Base-by-base conservation (phyloP, 352 stramenopile species). In the Pythium periplocum region DNA sequence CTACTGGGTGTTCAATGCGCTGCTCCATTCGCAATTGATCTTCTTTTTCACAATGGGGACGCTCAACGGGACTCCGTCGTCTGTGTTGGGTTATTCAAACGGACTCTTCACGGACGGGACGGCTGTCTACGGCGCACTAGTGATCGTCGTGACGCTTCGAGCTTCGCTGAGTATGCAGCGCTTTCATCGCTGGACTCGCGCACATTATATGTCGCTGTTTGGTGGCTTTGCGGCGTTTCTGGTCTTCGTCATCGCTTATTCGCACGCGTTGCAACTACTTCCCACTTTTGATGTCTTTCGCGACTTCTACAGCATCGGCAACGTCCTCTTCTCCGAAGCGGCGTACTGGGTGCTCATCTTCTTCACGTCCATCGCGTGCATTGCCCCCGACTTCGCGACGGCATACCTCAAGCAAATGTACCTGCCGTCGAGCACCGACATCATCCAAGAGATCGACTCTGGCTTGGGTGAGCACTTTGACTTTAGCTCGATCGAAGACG, bases 361-460 rank as follows among this genome's bases (percentile, higher is more conserved):
- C 7, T 83, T 89, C 48, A 78, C 81, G 2, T 73, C 76, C 0
- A 59, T 93, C 6, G 60, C 78, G 2, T 89, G 75, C 12, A 61
- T 94, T 10, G 71, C 61, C 12, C 65, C 82, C 3, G 80, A 94
- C 49, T 48, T 89, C 35, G 72, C 76, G 4, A 62, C 86, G 43
- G 75, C 84, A 61, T 94, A 93, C 54, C 35, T 94, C 35, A 79
- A 75, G 48, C 77, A 88, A 53, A 94, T 92, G 82, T 92, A 93
- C 34, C 57, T 94, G 45, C 82, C 84, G 3, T 85, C 81, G 1
- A 90, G 83, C 51, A 83, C 84, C 52, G 80, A 89, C 34, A 94
- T 94, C 40, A 92, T 94, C 35, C 62, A 86, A 35, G 83, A 94
- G 39, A 94, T 94, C 50, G 83, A 94, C 41, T 86, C 73, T 12